Evolutionary conservation across 768 basidiomycete genomes (phyloP).

Genomic region (Mrakia gelida): DNA sequence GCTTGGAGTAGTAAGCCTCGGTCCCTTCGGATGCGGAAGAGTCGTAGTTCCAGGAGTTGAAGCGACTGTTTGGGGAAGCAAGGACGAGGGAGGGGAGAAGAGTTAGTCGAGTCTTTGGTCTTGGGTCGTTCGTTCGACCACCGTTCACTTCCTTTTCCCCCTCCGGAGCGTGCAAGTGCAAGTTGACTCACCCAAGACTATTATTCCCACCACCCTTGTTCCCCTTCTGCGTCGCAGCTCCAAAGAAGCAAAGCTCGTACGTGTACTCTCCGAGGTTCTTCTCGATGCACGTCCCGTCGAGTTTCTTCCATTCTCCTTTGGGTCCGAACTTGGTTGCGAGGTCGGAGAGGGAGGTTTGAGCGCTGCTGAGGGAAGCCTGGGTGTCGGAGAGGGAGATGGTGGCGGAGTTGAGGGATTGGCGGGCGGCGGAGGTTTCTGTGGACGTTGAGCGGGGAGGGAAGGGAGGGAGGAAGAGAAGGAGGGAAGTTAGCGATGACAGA

Average conservation of each 20-base stretch:
- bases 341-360: slow-evolving; percentile 56
- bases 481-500: too few relatives aligned
- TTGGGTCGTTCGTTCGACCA: not conserved
- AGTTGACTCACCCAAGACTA: slow-evolving; percentile 70
- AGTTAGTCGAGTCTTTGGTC: not conserved
- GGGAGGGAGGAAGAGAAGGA: not conserved
- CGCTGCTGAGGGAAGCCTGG: slow-evolving; percentile 53
- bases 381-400: slow-evolving; percentile 33
- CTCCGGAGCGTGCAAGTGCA: not conserved
- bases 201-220: slow-evolving; percentile 68
- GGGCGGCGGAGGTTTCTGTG: slow-evolving; percentile 44
- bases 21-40: slow-evolving; percentile 53
- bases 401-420: slow-evolving; percentile 37
- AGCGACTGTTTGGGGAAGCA: slow-evolving; percentile 51
- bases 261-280: slow-evolving; percentile 91
- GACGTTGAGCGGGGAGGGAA: not conserved
- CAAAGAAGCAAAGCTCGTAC: slow-evolving; percentile 90
- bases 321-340: slow-evolving; percentile 64
- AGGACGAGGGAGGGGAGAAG: not conserved
- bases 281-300: slow-evolving; percentile 73
- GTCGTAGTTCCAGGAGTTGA: slow-evolving; percentile 66
- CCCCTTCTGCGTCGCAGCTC: slow-evolving; percentile 80
- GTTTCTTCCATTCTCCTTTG: slow-evolving; percentile 93
- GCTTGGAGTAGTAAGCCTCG: slow-evolving; percentile 69
- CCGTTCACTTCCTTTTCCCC: not conserved